Evolutionary conservation across 2,329 filamentous ascomycete genomes (phyloP).

Genomic region (Kalmusia sp.): DNA sequence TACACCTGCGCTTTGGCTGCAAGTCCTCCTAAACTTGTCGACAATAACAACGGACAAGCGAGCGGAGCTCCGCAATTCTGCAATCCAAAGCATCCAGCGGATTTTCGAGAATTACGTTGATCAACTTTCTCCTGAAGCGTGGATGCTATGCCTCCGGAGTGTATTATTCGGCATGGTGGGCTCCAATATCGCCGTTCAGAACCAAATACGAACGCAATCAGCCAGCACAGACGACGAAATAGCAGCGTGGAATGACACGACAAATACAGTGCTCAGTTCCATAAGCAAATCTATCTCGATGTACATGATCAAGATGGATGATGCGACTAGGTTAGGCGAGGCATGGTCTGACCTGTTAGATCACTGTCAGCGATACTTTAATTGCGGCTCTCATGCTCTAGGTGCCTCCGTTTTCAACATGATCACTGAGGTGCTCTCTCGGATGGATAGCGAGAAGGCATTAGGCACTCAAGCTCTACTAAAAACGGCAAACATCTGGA

Average conservation of each 20-base stretch:
- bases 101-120: slow-evolving; percentile 94
- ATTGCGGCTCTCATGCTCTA: slow-evolving; percentile 48
- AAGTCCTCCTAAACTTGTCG: slow-evolving; percentile 74
- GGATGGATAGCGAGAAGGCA: slow-evolving; percentile 25
- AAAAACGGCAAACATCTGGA: slow-evolving; percentile 45
- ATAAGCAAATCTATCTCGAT: slow-evolving; percentile 68
- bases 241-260: slow-evolving; percentile 49
- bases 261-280: slow-evolving; percentile 46
- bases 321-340: slow-evolving; percentile 69
- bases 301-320: slow-evolving; percentile 75
- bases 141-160: slow-evolving; percentile 81
- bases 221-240: slow-evolving; percentile 27
- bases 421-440: slow-evolving; percentile 48
- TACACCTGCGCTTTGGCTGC: slow-evolving; percentile 78
- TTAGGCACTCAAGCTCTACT: slow-evolving; percentile 35
- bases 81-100: slow-evolving; percentile 86
- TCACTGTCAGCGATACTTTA: slow-evolving; percentile 66
- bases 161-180: slow-evolving; percentile 81
- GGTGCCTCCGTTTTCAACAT: slow-evolving; percentile 52
- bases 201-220: slow-evolving; percentile 19
- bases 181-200: slow-evolving; percentile 58
- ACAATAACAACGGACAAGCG: slow-evolving; percentile 74
- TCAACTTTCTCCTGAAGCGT: slow-evolving; percentile 76
- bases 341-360: slow-evolving; percentile 79
- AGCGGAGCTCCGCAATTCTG: slow-evolving; percentile 81